Evolutionary conservation across 208 protist species (phyloP).

Genomic region (Trypanosoma cruzi): DNA sequence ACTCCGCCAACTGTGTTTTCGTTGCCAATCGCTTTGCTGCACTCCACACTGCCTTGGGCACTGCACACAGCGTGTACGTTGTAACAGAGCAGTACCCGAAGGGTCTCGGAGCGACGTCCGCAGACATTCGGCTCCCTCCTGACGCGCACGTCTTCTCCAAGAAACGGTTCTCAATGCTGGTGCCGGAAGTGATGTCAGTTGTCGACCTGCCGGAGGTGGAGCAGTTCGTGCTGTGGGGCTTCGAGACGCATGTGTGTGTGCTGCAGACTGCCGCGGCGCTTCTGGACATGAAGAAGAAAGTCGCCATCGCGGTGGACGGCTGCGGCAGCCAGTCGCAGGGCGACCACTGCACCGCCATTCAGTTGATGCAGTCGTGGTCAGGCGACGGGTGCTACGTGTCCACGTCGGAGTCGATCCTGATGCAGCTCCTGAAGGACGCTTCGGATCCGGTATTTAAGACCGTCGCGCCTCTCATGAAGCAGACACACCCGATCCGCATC

Average conservation of each 20-base stretch:
- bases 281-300: constrained; percentile 50
- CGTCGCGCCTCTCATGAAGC: background rate
- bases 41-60: constrained; percentile 34
- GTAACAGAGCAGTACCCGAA: constrained; percentile 61
- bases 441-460: constrained; percentile 20
- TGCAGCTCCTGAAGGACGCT: constrained; percentile 16
- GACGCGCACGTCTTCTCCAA: constrained; percentile 47
- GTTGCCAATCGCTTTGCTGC: constrained; percentile 47
- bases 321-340: constrained; percentile 31
- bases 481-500: constrained; percentile 5
- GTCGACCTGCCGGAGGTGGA: constrained; percentile 56
- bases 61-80: constrained; percentile 42
- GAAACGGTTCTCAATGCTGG: constrained; percentile 51
- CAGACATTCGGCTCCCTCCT: constrained; percentile 43
- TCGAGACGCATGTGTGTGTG: constrained; percentile 77
- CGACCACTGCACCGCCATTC: constrained; percentile 36
- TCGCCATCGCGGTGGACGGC: constrained; percentile 60
- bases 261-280: constrained; percentile 65
- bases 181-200: constrained; percentile 32
- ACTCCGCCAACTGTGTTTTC: constrained; percentile 49
- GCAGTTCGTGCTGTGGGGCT: constrained; percentile 73
- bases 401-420: constrained; percentile 20
- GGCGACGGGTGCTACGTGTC: constrained; percentile 14
- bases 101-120: constrained; percentile 31
- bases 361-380: constrained; percentile 43